Evolutionary conservation across 495 filamentous ascomycete genomes (phyloP), one percentile per base, ranked within the genome.

Genomic region (Sporormia fimetaria): DNA sequence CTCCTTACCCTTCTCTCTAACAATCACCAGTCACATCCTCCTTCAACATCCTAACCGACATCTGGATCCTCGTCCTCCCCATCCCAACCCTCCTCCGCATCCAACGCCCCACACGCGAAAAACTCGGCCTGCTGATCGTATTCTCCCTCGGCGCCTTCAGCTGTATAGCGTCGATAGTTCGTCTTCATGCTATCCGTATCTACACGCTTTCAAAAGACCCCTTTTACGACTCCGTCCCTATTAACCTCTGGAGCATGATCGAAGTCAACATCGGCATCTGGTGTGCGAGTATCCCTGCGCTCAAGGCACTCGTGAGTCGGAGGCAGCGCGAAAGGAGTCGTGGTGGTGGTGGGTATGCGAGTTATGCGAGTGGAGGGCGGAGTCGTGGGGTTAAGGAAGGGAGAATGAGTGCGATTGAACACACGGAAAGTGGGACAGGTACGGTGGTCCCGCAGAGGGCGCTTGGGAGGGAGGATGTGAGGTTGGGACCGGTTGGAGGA

Each of bases 21-120:
- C 16, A 8, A 23, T 11, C 24, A 8, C 18, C 16, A 40, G 71
- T 59, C 18, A 73, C 68, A 1, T 67, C 69, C 7, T 50, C 55
- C 4, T 63, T 69, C 42, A 71, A 72, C 46, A 71, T 75, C 35
- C 11, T 69, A 10, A 61, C 65, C 10, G 73, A 75, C 45, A 53
- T 70, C 22, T 66, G 67, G 58, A 69, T 76, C 40, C 43, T 76
- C 27, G 18, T 56, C 2, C 63, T 75, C 1, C 73, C 71, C 4
- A 47, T 74, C 21, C 59, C 57, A 4, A 67, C 66, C 0, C 57
- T 75, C 2, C 58, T 57, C 40, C 40, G 50, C 0, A 54, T 69
- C 33, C 58, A 66, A 35, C 62, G 67, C 25, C 67, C 58, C n/a
- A 42, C 43, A 0, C 59, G 54, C 5, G 67, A 71, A 26, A 68